phyloP scores from a whole-genome alignment of 179 eudicot species.

The Silene noctiflora region DNA sequence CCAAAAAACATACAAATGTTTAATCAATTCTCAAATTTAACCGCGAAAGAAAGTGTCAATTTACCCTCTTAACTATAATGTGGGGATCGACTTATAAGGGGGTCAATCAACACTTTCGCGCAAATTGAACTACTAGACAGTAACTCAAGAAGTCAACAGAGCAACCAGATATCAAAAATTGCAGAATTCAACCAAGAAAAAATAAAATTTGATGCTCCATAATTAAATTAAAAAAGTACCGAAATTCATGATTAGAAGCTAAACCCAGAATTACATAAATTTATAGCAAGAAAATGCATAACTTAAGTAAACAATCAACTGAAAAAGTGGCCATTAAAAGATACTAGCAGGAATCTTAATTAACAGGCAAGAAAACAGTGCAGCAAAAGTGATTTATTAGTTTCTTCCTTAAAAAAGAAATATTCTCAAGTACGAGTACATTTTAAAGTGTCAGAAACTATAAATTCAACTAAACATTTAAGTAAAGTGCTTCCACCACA shows the following conservation, averaged over 20 bases:
- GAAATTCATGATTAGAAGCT: no score
- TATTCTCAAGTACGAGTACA: conserved; percentile 12
- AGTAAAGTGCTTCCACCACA: no score
- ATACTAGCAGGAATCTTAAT: not conserved
- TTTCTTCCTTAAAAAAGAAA: not conserved
- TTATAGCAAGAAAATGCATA: conserved; percentile 4
- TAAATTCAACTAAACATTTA: conserved; percentile 6
- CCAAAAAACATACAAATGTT: not conserved
- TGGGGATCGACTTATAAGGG: no score
- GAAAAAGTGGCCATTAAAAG: conserved; percentile 24
- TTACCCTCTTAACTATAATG: no score
- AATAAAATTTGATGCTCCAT: no score
- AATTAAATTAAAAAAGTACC: not conserved
- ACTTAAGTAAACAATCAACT: conserved; percentile 11
- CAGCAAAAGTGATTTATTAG: conserved; percentile 15
- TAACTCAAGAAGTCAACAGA: not conserved
- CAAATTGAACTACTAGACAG: not conserved
- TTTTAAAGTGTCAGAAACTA: conserved; percentile 21
- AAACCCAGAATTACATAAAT: conserved; percentile 17
- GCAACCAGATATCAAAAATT: not conserved
- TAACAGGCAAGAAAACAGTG: conserved; percentile 8
- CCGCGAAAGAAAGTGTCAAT: not conserved
- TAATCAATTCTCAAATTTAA: conserved; percentile 2
- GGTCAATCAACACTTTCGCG: no score
- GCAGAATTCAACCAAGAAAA: not conserved